Evolutionary conservation across 73 alveolate species (phyloP), one percentile per base, ranked within the genome.

Genomic region (Tetrahymena borealis): DNA sequence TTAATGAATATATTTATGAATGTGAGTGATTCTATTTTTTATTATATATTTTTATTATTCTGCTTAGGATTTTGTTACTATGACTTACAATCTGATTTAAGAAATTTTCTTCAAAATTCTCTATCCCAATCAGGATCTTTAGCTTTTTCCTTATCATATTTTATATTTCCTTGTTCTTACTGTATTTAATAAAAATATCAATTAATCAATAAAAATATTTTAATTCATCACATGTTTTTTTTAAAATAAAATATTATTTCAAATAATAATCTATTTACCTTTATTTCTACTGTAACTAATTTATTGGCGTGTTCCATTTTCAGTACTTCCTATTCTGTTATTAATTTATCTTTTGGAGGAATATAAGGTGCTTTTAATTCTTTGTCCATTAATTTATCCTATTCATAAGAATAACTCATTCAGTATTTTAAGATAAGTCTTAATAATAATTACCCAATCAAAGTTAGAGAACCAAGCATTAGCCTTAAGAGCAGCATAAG

Each of bases 111-210:
- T 93, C 95, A 93, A 85, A 79, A 93, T 8, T 93, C 95, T 93
- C 91, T 79, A 90, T 93, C 95, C 95, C 95, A 93, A 79, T 93
- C 91, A 11, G 93, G 95, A 77, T 93, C 95, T 36, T 93, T 93
- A 15, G 93, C 95, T 32, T 93, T 93, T 39, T 93, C 95, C 33
- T 93, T 93, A 79, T 31, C 91, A 40, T 93, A 93, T 39, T 40
- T 32, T 78, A 33, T 90, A 40, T 60, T 60, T 60, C 85, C 85
- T 60, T 60, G 13, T 35, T 60, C 85, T 24, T 24, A 24, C 85
- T 60, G 13, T 6, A 24, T 60, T 0, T 7, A n/a, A 15, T 18
- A n/a, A 60, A 60, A n/a, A n/a, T n/a, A n/a, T n/a, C n/a, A n/a
- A n/a, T n/a, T n/a, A n/a, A n/a, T n/a, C n/a, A n/a, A n/a, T n/a